These are phyloP conservation scores for Cornus suecica DNA, from an alignment of 148 eudicot species.

Conservation along the genomic window DNA sequence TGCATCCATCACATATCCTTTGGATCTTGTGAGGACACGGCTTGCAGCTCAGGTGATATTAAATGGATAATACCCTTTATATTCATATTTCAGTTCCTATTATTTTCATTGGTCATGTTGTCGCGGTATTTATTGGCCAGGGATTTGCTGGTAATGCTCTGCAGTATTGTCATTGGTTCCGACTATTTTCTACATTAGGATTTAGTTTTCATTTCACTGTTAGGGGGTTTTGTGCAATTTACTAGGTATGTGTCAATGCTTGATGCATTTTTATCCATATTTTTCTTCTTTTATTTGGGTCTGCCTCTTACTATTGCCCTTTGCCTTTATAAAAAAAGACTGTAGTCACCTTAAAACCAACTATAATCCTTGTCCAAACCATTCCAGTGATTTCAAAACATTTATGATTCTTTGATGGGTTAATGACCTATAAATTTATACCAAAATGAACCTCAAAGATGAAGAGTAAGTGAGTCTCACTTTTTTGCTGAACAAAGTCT, in stretches of 20 bases:
- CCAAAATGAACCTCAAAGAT: not conserved
- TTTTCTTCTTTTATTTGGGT: not conserved
- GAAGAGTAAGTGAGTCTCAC: not conserved
- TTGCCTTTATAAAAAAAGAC: too few relatives aligned
- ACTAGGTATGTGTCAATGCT: not conserved
- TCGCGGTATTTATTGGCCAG: conserved; percentile 1
- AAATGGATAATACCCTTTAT: not conserved
- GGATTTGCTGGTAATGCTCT: not conserved
- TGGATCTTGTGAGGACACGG: conserved; percentile 75
- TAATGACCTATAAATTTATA: not conserved
- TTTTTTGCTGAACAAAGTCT: not conserved
- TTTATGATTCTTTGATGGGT: not conserved
- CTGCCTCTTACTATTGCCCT: not conserved
- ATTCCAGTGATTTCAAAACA: not conserved
- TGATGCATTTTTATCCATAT: not conserved
- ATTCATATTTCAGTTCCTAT: conserved; percentile 1
- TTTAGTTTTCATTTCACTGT: not conserved
- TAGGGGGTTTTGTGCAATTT: not conserved
- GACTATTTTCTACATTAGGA: not conserved
- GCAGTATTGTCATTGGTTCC: not conserved
- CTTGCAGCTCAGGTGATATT: conserved; percentile 65
- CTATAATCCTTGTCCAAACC: too few relatives aligned
- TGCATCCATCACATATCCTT: conserved; percentile 65
- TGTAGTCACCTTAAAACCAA: too few relatives aligned
- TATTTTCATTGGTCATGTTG: not conserved